phyloP scores from a whole-genome alignment of 2,329 filamentous ascomycete genomes.

The Epichloe typhina region DNA sequence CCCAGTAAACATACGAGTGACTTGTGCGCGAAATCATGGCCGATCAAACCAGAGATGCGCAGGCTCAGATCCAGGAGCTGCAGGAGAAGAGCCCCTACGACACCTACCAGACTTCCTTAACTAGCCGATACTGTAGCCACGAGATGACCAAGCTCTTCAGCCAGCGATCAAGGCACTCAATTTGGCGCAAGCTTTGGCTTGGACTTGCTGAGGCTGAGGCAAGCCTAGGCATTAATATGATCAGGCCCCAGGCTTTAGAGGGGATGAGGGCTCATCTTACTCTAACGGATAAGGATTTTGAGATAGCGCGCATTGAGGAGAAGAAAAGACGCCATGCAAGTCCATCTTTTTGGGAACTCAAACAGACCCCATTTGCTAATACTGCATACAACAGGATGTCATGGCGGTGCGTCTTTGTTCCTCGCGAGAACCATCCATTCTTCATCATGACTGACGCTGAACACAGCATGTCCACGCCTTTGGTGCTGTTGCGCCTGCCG shows the following conservation, averaged over 20 bases:
- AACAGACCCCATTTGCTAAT: slow-evolving; percentile 5
- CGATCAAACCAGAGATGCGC: slow-evolving; percentile 2
- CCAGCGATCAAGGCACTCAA: too few relatives aligned
- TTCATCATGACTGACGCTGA: slow-evolving; percentile 13
- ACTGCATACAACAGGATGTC: slow-evolving; percentile 25
- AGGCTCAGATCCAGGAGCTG: slow-evolving; percentile 7
- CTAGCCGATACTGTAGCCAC: too few relatives aligned
- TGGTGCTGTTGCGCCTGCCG: slow-evolving; percentile 58
- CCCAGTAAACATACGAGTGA: too few relatives aligned
- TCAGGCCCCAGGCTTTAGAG: slow-evolving; percentile 60
- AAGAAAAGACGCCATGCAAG: slow-evolving; percentile 48
- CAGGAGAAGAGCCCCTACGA: slow-evolving; percentile 13
- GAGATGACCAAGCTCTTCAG: too few relatives aligned
- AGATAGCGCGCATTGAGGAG: slow-evolving; percentile 63
- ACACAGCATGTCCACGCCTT: slow-evolving; percentile 59
- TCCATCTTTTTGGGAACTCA: background rate
- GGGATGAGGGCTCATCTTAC: slow-evolving; percentile 62
- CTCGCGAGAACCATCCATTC: background rate
- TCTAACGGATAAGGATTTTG: slow-evolving; percentile 69
- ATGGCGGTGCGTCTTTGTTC: slow-evolving; percentile 37
- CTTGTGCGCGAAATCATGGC: background rate
- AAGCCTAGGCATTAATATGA: slow-evolving; percentile 60
- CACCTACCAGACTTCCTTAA: background rate
- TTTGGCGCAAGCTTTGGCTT: slow-evolving; percentile 79
- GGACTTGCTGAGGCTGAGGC: slow-evolving; percentile 71